A percentile compares a stretch with the other conserved stretches of the same genome.
Conservation (phyloP, 2,329 filamentous ascomycete genomes). For the Neonectria faginata region DNA sequence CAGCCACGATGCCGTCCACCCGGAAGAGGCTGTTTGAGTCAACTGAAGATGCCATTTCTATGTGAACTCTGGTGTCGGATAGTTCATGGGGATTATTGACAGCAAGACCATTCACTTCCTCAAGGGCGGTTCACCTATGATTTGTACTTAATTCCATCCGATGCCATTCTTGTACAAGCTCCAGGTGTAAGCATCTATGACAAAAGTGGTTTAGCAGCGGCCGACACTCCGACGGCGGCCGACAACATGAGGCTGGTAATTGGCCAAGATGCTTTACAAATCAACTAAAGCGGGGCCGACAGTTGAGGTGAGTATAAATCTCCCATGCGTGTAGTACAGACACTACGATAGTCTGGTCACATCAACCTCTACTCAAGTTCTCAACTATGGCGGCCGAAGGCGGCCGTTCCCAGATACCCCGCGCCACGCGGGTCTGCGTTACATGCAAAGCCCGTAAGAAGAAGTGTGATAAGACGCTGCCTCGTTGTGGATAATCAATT, state of each 20-base stretch:
- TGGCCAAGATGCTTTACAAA: background rate
- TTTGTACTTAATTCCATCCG: background rate
- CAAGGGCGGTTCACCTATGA: background rate
- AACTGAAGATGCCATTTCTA: background rate
- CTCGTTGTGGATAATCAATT: slow-evolving; percentile 2
- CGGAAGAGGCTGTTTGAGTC: slow-evolving; percentile 3
- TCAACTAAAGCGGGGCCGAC: background rate
- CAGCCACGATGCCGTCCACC: slow-evolving; percentile 18
- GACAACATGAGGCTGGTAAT: background rate
- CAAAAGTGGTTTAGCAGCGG: background rate
- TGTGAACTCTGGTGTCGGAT: background rate
- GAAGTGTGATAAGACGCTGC: slow-evolving; percentile 10
- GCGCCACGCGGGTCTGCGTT: background rate
- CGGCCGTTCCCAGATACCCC: background rate
- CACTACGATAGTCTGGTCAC: background rate
- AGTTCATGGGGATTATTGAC: background rate
- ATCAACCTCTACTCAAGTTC: background rate
- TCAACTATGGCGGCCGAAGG: slow-evolving; percentile 11
- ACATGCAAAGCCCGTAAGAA: slow-evolving; percentile 18
- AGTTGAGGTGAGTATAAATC: background rate
- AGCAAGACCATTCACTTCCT: background rate
- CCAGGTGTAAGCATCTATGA: background rate
- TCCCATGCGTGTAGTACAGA: background rate
- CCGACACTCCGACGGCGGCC: slow-evolving; percentile 1
- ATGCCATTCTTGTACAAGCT: background rate